Evolutionary conservation across 148 eudicot species (phyloP), one percentile per base, ranked within the genome.

Genomic region (Drosera capensis): DNA sequence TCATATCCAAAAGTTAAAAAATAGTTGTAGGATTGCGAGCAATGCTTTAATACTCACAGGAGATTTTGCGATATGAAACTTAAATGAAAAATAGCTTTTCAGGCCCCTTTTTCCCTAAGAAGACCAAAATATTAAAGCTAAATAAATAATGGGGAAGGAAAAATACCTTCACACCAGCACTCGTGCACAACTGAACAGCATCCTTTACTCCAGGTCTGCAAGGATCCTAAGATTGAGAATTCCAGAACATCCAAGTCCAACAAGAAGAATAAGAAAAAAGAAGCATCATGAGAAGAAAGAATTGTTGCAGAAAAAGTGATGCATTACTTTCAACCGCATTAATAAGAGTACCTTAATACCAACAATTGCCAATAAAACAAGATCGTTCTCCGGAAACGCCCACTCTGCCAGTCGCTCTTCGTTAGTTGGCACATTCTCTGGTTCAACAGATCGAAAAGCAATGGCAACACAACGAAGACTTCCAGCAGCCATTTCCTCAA

Each of bases 391-490:
- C 23, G 97, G 97, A 47, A 83, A 54, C 52, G 64, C 62, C 92
- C 94, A 88, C 17, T 65, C 59, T 45, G 68, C 69, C 46, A 80
- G 64, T 43, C 72, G 72, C 55, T 77, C 94, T 20, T 80, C 92
- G 51, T 30, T 55, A 28, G 70, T 51, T 14, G 94, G 94, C 50
- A 83, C 75, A 39, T 52, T 60, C 49, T 67, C 74, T 41, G 35
- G 14, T 31, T 70, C 77, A 54, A 24, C 52, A 23, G 71, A 38
- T 45, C 73, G 66, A 59, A 68, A 88, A 17, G 97, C 97, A 56
- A 88, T 36, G 31, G 97, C 92, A 62, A 88, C 79, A 71, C 97
- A 88, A 14, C 97, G 94, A 71, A 88, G 61, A 66, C 97, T 88
- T 60, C 61, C 22, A 9, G 50, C 31, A 59, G 94, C 97, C 97